Evolutionary conservation across 2,329 filamentous ascomycete species (phyloP).

Genomic region (Aspergillus luchuensis): DNA sequence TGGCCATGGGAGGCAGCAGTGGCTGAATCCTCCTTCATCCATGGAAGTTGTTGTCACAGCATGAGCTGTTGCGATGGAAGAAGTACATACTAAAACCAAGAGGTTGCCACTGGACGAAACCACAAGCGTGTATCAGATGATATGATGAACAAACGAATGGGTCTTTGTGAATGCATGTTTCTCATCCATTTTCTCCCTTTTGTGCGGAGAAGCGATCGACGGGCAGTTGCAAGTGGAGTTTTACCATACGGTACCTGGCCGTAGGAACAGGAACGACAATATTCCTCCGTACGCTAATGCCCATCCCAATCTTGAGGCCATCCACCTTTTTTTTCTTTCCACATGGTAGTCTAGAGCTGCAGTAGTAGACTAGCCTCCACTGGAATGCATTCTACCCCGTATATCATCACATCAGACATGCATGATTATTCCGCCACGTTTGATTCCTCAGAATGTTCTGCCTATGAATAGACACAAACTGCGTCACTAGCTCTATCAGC

Average conservation of each 20-base stretch:
- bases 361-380: not conserved
- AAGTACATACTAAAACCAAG: too few relatives aligned
- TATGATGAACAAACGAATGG: too few relatives aligned
- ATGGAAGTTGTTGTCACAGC: not conserved
- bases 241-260: constrained; percentile 9
- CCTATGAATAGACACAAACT: too few relatives aligned
- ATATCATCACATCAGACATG: not conserved
- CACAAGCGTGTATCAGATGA: not conserved
- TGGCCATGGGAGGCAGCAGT: not conserved
- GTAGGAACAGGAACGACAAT: not conserved
- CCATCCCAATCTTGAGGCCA: constrained; percentile 2
- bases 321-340: not conserved
- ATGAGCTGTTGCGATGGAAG: too few relatives aligned
- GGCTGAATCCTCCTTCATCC: not conserved
- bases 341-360: not conserved
- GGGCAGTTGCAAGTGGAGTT: constrained; percentile 8
- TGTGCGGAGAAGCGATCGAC: constrained; percentile 12
- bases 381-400: not conserved
- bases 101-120: not conserved
- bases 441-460: too few relatives aligned
- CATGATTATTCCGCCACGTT: too few relatives aligned
- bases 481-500: too few relatives aligned
- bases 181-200: not conserved
- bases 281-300: constrained; percentile 2
- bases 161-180: too few relatives aligned